phyloP scores from a whole-genome alignment of 768 basidiomycete species.

The Tricholoma sp. region DNA sequence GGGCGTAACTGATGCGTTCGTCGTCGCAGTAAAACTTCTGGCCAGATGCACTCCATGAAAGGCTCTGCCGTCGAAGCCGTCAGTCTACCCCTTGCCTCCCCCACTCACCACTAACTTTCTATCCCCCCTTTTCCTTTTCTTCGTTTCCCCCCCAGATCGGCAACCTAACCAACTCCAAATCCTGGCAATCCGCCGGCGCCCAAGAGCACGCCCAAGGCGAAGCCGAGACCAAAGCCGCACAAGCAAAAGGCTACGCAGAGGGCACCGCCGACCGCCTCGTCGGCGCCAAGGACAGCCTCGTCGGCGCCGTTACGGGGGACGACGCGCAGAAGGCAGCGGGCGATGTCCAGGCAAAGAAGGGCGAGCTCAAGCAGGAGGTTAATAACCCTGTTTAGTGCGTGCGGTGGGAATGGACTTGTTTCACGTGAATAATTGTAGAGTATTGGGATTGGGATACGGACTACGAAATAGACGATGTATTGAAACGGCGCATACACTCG shows the following conservation, averaged over 20 bases:
- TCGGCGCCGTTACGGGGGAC: constrained; percentile 51
- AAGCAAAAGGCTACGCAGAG: constrained; percentile 46
- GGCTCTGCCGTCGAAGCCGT: constrained; percentile 28
- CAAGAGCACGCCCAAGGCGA: constrained; percentile 50
- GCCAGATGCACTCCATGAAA: constrained; percentile 39
- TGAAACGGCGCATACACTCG: too few species aligned
- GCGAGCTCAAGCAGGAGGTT: too few species aligned
- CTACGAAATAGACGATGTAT: too few species aligned
- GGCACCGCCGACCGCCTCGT: constrained; percentile 38
- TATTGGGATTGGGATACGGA: too few species aligned
- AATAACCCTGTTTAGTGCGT: too few species aligned
- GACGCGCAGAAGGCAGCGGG: constrained; percentile 37
- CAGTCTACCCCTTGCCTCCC: background rate
- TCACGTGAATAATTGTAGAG: too few species aligned
- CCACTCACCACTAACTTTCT: too few species aligned
- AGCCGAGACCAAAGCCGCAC: constrained; percentile 43
- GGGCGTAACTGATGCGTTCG: too few species aligned
- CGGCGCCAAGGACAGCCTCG: constrained; percentile 44
- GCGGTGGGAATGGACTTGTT: too few species aligned
- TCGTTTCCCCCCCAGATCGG: constrained; percentile 31
- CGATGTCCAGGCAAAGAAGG: too few species aligned
- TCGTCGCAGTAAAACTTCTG: constrained; percentile 39
- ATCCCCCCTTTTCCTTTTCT: too few species aligned
- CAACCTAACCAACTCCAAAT: constrained; percentile 39
- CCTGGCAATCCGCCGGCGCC: constrained; percentile 47